phyloP scores from a whole-genome alignment of 768 basidiomycete genomes.

The Kondoa subrosea region DNA sequence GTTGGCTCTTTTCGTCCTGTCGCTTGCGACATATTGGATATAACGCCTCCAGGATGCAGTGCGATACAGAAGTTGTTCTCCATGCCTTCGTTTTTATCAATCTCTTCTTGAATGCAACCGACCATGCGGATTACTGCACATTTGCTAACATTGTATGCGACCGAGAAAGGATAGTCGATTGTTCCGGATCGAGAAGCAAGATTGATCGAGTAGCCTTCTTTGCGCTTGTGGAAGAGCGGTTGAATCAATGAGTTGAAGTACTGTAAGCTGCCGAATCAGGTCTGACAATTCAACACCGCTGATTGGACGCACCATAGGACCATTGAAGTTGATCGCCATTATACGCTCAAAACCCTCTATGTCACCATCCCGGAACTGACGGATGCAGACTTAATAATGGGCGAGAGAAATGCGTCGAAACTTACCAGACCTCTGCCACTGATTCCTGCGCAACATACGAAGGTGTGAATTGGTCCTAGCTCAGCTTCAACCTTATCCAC shows the following conservation, averaged over 20 bases:
- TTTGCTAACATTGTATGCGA: not conserved
- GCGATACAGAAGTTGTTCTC: not conserved
- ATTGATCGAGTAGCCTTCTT: not conserved
- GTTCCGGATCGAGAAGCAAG: not conserved
- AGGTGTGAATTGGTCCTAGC: not conserved
- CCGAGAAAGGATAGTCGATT: not conserved
- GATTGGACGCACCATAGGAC: not conserved
- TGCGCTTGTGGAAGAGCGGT: not conserved
- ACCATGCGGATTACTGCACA: not conserved
- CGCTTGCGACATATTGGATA: not conserved
- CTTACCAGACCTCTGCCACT: too few species aligned
- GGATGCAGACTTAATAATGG: not conserved
- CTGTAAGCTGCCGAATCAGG: too few species aligned
- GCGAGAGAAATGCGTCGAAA: too few species aligned
- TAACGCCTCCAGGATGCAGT: not conserved
- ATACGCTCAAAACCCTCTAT: not conserved
- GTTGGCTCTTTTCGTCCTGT: not conserved
- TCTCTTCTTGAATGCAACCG: not conserved
- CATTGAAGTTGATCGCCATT: not conserved
- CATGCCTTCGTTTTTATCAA: not conserved
- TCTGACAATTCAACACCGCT: too few species aligned
- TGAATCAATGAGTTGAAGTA: not conserved
- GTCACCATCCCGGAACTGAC: not conserved
- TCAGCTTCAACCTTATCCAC: not conserved
- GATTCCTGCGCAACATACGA: not conserved